Conservation (phyloP, 306 rosid species). For the Rosa lucieae region DNA sequence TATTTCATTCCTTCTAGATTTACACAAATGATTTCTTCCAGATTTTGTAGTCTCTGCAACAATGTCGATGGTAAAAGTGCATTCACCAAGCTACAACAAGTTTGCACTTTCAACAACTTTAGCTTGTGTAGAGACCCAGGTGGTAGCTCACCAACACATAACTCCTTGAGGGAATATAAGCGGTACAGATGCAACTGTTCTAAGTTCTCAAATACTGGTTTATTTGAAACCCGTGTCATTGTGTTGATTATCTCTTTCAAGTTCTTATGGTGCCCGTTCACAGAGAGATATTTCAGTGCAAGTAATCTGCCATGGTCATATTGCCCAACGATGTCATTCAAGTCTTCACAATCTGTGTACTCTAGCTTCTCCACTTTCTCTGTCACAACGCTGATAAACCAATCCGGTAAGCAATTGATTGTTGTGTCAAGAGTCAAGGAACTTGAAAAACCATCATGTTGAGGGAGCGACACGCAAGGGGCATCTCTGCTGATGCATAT, state of each 20-base stretch:
- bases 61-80: too few relatives aligned
- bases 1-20: too few relatives aligned
- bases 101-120: too few relatives aligned
- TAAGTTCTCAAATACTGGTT: constrained; percentile 7
- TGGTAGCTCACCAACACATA: constrained; percentile 3
- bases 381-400: background rate
- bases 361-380: background rate
- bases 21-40: background rate
- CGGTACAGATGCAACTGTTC: background rate
- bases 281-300: background rate
- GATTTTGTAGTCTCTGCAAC: background rate
- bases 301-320: background rate
- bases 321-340: background rate
- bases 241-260: background rate
- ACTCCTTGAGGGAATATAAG: background rate
- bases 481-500: background rate
- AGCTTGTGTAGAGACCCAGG: too few relatives aligned
- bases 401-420: background rate
- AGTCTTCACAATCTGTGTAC: background rate
- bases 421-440: background rate
- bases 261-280: background rate
- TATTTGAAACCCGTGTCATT: background rate
- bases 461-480: background rate
- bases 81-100: too few relatives aligned
- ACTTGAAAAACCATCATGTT: background rate